These are phyloP conservation scores for Azolla pinnata DNA, from an alignment of 75 land plant genomes.

Conservation along the genomic window DNA sequence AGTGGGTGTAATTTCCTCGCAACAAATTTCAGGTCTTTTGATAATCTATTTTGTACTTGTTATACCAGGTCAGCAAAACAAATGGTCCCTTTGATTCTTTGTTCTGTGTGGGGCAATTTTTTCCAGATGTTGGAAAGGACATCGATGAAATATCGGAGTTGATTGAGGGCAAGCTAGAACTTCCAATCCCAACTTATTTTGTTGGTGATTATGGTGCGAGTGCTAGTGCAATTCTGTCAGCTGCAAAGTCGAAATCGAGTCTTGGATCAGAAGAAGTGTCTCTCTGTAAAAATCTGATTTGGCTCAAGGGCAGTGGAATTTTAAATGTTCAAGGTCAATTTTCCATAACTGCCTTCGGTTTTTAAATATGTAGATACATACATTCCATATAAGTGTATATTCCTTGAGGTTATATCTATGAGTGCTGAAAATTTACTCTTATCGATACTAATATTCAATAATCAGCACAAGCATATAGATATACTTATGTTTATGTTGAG, in stretches of 20 bases:
- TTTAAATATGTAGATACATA: no score
- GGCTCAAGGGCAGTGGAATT: constrained; percentile 91
- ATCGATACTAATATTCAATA: no score
- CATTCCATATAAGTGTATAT: no score
- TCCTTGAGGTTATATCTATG: no score
- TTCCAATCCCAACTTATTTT: constrained; percentile 92
- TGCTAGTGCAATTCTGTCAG: constrained; percentile 38
- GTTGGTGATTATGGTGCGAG: constrained; percentile 80
- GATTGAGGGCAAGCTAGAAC: constrained; percentile 38
- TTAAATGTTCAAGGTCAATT: constrained; percentile 56
- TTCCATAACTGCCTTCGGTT: background rate
- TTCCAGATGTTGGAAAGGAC: constrained; percentile 46
- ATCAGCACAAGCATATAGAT: no score
- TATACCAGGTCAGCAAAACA: constrained; percentile 70
- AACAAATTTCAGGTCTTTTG: background rate
- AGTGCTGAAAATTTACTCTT: no score
- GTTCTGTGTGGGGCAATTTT: constrained; percentile 95
- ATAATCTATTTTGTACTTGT: background rate
- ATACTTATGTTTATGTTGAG: no score
- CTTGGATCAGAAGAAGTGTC: constrained; percentile 64
- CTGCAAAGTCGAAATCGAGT: constrained; percentile 45
- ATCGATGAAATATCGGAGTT: constrained; percentile 50
- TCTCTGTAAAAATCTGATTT: constrained; percentile 58
- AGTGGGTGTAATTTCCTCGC: no score
- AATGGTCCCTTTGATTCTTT: constrained; percentile 91